phyloP scores from a whole-genome alignment of 495 filamentous ascomycete species.

The Neurospora sp. region DNA sequence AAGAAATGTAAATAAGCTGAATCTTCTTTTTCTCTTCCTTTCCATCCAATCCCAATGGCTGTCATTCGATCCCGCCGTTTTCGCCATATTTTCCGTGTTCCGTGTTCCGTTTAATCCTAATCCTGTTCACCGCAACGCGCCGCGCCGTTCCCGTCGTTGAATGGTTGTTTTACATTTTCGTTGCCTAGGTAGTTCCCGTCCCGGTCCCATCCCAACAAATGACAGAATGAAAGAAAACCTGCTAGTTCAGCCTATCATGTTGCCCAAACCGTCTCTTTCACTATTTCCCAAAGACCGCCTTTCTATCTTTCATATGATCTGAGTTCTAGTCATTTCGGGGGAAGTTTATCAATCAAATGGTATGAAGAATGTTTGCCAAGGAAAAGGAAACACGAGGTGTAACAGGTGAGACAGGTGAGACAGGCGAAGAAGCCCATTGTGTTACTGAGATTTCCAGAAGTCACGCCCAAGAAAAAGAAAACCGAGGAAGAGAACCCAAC shows the following conservation, averaged over 20 bases:
- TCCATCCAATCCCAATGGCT: neutral
- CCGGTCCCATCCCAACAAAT: neutral
- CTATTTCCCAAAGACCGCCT: neutral
- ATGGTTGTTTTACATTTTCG: neutral
- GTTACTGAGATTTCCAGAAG: neutral
- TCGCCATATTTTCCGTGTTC: neutral
- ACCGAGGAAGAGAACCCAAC: slow-evolving; percentile 10
- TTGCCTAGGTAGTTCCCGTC: neutral
- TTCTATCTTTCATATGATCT: neutral
- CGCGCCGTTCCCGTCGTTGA: neutral
- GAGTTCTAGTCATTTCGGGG: neutral
- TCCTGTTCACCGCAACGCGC: neutral
- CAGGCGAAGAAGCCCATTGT: neutral
- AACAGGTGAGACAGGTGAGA: neutral
- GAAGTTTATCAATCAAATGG: neutral
- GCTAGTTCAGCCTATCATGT: neutral
- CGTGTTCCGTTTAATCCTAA: neutral
- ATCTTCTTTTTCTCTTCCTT: neutral
- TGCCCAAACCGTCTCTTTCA: neutral
- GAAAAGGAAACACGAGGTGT: neutral
- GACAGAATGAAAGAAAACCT: neutral
- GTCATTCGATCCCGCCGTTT: neutral
- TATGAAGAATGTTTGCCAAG: neutral
- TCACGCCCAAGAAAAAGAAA: neutral
- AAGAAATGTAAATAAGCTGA: neutral